phyloP scores from a whole-genome alignment of 108 stramenopile species.

The Nitzschia putrida region DNA sequence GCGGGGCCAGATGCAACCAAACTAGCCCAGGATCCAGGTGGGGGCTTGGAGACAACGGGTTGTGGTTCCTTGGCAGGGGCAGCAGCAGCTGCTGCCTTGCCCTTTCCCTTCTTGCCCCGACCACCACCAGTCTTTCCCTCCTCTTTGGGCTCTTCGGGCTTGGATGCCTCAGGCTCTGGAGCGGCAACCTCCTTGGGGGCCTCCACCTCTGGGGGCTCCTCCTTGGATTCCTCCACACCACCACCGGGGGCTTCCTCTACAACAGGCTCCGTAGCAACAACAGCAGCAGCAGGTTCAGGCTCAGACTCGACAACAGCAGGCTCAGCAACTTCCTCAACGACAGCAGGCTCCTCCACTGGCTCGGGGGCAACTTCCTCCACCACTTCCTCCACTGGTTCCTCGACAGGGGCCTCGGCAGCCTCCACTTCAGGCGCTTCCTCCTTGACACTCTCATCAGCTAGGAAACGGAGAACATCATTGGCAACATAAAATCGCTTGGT shows the following conservation, averaged over 20 bases:
- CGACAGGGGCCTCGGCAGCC: slow-evolving; percentile 1
- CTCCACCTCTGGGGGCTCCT: slow-evolving; percentile 34
- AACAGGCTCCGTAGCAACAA: slow-evolving; percentile 3
- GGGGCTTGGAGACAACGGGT: slow-evolving; percentile 40
- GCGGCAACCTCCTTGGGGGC: slow-evolving; percentile 30
- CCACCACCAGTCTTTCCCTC: slow-evolving; percentile 23
- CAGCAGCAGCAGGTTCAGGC: slow-evolving; percentile 13
- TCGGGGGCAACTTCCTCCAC: slow-evolving; percentile 5
- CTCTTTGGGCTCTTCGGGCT: slow-evolving; percentile 45
- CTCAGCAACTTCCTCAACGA: neutral
- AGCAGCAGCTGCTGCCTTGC: slow-evolving; percentile 10
- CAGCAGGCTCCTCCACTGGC: slow-evolving; percentile 4
- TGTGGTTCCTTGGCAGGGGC: slow-evolving; percentile 16
- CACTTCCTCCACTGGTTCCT: slow-evolving; percentile 8
- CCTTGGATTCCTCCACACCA: slow-evolving; percentile 54
- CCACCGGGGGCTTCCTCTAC: slow-evolving; percentile 42
- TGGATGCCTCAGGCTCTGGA: slow-evolving; percentile 29
- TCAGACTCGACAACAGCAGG: slow-evolving; percentile 8
- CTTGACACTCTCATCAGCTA: slow-evolving; percentile 26
- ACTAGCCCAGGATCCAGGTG: slow-evolving; percentile 83
- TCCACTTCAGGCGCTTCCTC: slow-evolving; percentile 13
- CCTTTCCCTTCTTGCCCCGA: slow-evolving; percentile 29
- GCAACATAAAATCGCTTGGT: slow-evolving; percentile 69
- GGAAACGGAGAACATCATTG: slow-evolving; percentile 82
- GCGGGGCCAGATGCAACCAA: slow-evolving; percentile 64